Conservation (phyloP, 305 asterid species). For the Fraxinus nigra region DNA sequence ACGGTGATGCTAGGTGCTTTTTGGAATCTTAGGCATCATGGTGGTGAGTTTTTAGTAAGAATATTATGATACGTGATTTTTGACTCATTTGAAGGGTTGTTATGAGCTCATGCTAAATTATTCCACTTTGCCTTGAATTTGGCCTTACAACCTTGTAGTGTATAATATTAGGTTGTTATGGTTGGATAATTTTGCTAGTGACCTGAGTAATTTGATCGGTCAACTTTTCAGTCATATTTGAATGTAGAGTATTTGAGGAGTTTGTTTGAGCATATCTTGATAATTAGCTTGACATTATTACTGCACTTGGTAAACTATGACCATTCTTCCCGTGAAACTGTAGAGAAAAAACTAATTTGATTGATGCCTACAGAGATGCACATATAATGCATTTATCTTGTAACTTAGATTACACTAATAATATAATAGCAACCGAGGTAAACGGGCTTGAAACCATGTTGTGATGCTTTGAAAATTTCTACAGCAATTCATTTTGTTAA, state of each 20-base stretch:
- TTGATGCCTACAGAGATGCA: neutral
- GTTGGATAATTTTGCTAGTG: neutral
- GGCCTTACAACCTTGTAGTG: too few relatives aligned
- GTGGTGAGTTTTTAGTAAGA: too few relatives aligned
- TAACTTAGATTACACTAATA: neutral
- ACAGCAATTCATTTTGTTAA: neutral
- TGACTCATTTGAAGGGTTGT: too few relatives aligned
- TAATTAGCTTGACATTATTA: neutral
- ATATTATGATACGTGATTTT: too few relatives aligned
- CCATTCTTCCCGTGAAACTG: neutral
- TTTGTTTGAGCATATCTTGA: neutral
- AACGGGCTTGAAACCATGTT: neutral
- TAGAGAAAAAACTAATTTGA: too few relatives aligned
- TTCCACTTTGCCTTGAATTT: too few relatives aligned
- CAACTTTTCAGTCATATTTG: neutral
- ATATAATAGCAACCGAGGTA: neutral
- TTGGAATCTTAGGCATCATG: too few relatives aligned
- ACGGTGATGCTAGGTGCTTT: too few relatives aligned
- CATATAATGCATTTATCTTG: neutral
- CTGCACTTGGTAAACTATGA: neutral
- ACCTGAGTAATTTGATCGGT: neutral
- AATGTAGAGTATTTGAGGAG: neutral
- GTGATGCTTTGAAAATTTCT: neutral
- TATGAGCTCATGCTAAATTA: too few relatives aligned
- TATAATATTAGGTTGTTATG: too few relatives aligned